These are phyloP conservation scores for Lodderomyces orthopsilosis DNA, from an alignment of 1,139 yeast genomes.

Conservation along the genomic window DNA sequence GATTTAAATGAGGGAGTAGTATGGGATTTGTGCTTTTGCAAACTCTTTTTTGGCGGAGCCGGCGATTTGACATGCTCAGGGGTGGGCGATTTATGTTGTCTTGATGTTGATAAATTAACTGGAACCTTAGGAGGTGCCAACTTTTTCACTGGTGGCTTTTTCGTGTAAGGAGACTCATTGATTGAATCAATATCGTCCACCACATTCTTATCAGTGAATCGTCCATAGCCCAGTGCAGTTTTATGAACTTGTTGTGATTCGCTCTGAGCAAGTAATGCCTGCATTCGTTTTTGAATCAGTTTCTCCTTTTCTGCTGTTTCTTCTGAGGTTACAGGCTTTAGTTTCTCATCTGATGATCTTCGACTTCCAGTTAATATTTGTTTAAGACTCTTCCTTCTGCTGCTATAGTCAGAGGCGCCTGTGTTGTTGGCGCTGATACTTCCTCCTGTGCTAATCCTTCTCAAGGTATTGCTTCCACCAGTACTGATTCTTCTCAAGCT, in stretches of 20 bases:
- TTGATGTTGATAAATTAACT: constrained; percentile 21
- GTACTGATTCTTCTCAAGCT: constrained; percentile 19
- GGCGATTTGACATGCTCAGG: constrained; percentile 3
- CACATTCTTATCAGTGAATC: constrained; percentile 49
- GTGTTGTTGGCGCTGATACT: constrained; percentile 22
- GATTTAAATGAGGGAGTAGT: background rate
- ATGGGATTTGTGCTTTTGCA: background rate
- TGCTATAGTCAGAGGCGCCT: constrained; percentile 19
- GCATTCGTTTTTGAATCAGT: constrained; percentile 68
- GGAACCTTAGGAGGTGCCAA: constrained; percentile 36
- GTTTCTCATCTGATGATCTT: constrained; percentile 14
- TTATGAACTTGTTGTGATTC: constrained; percentile 49
- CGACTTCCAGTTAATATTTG: constrained; percentile 42
- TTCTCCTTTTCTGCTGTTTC: constrained; percentile 9
- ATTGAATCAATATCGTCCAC: constrained; percentile 42
- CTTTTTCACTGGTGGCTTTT: constrained; percentile 8
- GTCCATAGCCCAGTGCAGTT: constrained; percentile 77
- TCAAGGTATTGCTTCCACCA: constrained; percentile 40
- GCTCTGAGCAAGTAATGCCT: constrained; percentile 49
- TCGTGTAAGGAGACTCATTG: constrained; percentile 18
- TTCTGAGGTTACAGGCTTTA: background rate
- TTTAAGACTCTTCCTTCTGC: constrained; percentile 35
- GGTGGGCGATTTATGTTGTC: constrained; percentile 1
- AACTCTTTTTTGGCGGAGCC: constrained; percentile 2
- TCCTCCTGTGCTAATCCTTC: constrained; percentile 43